Evolutionary conservation across 306 rosid genomes (phyloP).

Genomic region (Herpetospermum pedunculosum): DNA sequence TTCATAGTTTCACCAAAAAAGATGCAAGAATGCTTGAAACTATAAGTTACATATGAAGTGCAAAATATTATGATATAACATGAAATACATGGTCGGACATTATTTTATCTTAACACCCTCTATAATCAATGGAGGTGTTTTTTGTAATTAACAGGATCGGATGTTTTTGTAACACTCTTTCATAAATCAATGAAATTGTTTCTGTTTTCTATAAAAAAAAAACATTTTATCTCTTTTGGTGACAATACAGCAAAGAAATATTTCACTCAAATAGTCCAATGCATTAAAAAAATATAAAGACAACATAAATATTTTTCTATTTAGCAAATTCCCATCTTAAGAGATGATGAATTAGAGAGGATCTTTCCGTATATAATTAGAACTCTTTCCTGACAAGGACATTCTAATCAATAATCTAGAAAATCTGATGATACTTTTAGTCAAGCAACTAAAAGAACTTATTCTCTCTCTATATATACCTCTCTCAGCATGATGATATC

Average conservation of each 20-base stretch:
- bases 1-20: not conserved
- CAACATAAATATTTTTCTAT: not conserved
- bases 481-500: not conserved
- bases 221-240: no score
- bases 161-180: no score
- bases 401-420: not conserved
- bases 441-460: not conserved
- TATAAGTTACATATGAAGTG: not conserved
- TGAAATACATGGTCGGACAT: not conserved
- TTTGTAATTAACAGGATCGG: no score
- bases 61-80: not conserved
- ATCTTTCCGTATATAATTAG: not conserved
- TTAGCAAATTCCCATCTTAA: not conserved
- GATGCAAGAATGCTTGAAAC: no score
- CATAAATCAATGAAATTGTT: no score
- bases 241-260: not conserved
- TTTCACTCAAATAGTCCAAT: not conserved
- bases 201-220: no score
- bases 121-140: no score
- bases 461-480: not conserved
- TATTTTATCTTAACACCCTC: no score
- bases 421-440: not conserved
- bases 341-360: not conserved
- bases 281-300: not conserved
- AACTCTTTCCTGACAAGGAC: not conserved